These are phyloP conservation scores for Penicillium fuscoglaucum DNA, from an alignment of 2,329 filamentous ascomycete species.

Conservation along the genomic window DNA sequence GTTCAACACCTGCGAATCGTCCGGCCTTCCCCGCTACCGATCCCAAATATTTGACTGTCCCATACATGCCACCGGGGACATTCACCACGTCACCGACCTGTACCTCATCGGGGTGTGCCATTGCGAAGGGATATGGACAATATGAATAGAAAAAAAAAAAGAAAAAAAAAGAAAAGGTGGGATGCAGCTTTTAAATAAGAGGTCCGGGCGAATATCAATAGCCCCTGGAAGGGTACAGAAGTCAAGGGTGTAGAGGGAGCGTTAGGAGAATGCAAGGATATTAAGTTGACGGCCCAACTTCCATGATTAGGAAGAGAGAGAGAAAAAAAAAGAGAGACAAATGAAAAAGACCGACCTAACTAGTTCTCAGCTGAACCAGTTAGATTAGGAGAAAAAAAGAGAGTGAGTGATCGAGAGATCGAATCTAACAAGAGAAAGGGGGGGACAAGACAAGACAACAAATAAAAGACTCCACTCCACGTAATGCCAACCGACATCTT, in stretches of 20 bases:
- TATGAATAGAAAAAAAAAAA: background rate
- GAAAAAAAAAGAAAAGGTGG: background rate
- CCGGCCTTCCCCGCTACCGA: slow-evolving; percentile 85
- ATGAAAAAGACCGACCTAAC: background rate
- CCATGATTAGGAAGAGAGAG: slow-evolving; percentile 8
- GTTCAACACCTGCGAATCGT: slow-evolving; percentile 87
- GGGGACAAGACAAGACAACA: slow-evolving; percentile 13
- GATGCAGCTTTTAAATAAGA: slow-evolving; percentile 8
- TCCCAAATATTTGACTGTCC: slow-evolving; percentile 85
- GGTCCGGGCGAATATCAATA: slow-evolving; percentile 2
- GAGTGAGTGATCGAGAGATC: background rate
- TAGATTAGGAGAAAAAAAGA: background rate
- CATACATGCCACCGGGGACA: slow-evolving; percentile 89
- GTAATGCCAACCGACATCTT: slow-evolving; percentile 15
- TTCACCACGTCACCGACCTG: slow-evolving; percentile 82
- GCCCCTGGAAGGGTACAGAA: slow-evolving; percentile 11
- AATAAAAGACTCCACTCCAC: slow-evolving; percentile 25
- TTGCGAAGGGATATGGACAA: slow-evolving; percentile 17
- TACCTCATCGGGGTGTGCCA: slow-evolving; percentile 53
- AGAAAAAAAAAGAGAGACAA: background rate
- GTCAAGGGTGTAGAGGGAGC: slow-evolving; percentile 12
- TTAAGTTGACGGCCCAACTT: slow-evolving; percentile 16
- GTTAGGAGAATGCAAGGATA: slow-evolving; percentile 18
- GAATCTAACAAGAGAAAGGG: slow-evolving; percentile 14
- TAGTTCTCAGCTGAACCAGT: background rate